phyloP scores from a whole-genome alignment of 2,329 filamentous ascomycete species.

The Fusarium neocosmosporiellum region DNA sequence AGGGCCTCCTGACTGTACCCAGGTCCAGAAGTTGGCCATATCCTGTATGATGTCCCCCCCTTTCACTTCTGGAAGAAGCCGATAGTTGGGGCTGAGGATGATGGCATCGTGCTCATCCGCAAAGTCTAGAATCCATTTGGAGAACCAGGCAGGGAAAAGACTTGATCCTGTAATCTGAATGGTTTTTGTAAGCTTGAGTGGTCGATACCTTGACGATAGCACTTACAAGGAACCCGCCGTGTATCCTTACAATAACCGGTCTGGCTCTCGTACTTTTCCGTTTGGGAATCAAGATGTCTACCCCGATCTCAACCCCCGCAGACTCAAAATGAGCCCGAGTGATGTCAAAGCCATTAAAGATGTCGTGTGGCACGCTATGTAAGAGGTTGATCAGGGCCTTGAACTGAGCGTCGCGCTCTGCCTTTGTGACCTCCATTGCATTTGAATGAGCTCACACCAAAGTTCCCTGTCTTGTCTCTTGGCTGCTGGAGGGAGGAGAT shows the following conservation, averaged over 20 bases:
- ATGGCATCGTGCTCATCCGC: not conserved
- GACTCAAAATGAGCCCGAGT: not conserved
- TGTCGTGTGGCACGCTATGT: not conserved
- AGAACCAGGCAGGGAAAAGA: constrained; percentile 1
- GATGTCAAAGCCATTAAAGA: not conserved
- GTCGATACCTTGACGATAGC: not conserved
- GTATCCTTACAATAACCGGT: not conserved
- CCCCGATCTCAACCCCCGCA: not conserved
- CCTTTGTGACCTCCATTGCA: not conserved
- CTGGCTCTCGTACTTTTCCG: not conserved
- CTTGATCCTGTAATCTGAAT: not conserved
- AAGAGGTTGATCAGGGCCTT: not conserved
- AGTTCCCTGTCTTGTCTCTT: not conserved
- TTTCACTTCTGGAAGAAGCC: constrained; percentile 17
- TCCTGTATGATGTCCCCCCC: constrained; percentile 12
- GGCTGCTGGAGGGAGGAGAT: not conserved
- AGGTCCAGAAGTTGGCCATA: constrained; percentile 15
- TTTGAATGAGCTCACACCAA: not conserved
- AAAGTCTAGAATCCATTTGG: not conserved
- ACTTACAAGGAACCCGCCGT: not conserved
- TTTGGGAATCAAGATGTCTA: not conserved
- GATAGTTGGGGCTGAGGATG: not conserved
- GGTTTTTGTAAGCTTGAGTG: not conserved
- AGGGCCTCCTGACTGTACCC: not conserved
- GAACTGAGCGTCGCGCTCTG: not conserved